These are phyloP conservation scores for Micractinium conductrix DNA, from an alignment of 139 green algal genomes.

Conservation along the genomic window DNA sequence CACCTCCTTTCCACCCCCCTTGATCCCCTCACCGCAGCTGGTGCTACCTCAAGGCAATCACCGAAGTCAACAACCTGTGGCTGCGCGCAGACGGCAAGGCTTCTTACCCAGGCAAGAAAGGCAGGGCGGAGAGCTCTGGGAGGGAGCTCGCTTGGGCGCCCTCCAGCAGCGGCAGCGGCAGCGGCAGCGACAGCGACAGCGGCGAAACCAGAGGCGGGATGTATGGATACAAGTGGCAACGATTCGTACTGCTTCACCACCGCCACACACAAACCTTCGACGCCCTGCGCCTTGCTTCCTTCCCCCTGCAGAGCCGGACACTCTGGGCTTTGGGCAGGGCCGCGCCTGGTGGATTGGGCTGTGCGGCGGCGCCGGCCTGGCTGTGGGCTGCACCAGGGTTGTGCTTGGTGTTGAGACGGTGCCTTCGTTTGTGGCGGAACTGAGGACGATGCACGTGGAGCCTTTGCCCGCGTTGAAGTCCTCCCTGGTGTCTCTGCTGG, in stretches of 20 bases:
- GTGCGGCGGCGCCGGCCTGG: slow-evolving; percentile 1
- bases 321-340: not conserved
- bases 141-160: too few relatives aligned
- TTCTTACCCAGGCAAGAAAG: not conserved
- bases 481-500: not conserved
- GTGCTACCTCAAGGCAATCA: slow-evolving; percentile 15
- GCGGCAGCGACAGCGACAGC: too few relatives aligned
- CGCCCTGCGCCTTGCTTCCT: too few relatives aligned
- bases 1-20: not conserved
- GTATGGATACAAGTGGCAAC: too few relatives aligned
- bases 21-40: not conserved
- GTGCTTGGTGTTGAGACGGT: not conserved
- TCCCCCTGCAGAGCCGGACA: not conserved
- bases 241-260: too few relatives aligned
- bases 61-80: not conserved
- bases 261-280: too few relatives aligned
- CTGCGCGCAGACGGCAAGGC: not conserved
- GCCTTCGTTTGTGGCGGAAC: slow-evolving; percentile 13
- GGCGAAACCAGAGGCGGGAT: too few relatives aligned
- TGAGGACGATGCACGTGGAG: slow-evolving; percentile 13
- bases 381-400: not conserved
- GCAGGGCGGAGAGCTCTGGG: too few relatives aligned
- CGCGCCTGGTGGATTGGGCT: not conserved
- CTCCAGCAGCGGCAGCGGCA: too few relatives aligned
- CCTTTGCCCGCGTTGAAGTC: not conserved